phyloP scores from a whole-genome alignment of 2,329 filamentous ascomycete species.

The Apiospora sp. region DNA sequence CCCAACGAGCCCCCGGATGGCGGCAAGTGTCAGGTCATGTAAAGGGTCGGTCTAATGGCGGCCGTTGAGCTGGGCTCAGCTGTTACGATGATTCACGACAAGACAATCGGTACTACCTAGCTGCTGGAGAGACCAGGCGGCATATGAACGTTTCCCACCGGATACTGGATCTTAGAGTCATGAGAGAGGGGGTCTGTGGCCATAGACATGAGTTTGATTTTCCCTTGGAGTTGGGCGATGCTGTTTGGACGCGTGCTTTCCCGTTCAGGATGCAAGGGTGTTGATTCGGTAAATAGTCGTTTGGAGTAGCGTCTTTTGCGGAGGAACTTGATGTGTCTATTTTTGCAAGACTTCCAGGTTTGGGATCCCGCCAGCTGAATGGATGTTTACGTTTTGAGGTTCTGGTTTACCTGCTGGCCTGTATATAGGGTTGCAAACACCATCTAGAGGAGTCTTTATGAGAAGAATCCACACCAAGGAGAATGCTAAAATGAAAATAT shows the following conservation, averaged over 20 bases:
- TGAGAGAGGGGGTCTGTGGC: conserved; percentile 10
- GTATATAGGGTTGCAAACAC: conserved; percentile 24
- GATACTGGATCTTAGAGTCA: conserved; percentile 6
- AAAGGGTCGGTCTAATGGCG: conserved; percentile 39
- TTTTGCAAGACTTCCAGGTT: conserved; percentile 18
- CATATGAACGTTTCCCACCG: conserved; percentile 8
- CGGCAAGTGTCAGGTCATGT: conserved; percentile 89
- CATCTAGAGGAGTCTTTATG: background rate
- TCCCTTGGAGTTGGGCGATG: conserved; percentile 10
- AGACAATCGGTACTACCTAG: conserved; percentile 9
- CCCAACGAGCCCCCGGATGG: conserved; percentile 83
- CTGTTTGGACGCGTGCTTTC: conserved; percentile 8
- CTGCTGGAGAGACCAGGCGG: background rate
- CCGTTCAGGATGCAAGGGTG: background rate
- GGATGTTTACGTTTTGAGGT: background rate
- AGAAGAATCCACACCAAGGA: background rate
- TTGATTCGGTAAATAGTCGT: conserved; percentile 11
- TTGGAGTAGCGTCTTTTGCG: conserved; percentile 22
- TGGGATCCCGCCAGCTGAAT: conserved; percentile 16
- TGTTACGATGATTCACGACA: conserved; percentile 6
- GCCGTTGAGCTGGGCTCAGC: conserved; percentile 9
- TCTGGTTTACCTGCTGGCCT: conserved; percentile 19
- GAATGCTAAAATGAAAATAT: background rate
- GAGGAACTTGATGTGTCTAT: conserved; percentile 25
- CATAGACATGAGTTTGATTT: conserved; percentile 10